Conservation (phyloP, 2,329 filamentous ascomycete species). For the Phyllosticta citriasiana region DNA sequence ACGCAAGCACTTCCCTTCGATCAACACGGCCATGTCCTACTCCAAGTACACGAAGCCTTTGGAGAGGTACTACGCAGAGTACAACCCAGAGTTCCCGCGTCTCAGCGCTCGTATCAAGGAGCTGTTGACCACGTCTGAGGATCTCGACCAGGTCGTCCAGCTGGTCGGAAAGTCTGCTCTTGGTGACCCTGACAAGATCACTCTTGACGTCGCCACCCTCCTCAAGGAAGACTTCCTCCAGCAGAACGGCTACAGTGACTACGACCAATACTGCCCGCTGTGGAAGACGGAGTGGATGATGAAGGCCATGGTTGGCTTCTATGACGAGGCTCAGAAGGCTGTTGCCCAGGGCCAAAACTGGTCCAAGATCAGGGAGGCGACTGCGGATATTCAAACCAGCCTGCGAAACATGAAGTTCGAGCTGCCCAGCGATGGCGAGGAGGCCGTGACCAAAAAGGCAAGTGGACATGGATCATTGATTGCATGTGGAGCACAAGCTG, state of each 20-base stretch:
- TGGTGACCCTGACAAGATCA: constrained; percentile 97
- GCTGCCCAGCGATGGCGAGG: constrained; percentile 74
- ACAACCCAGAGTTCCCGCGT: constrained; percentile 87
- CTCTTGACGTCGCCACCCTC: constrained; percentile 78
- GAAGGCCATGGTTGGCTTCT: constrained; percentile 97
- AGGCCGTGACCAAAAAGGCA: constrained; percentile 75
- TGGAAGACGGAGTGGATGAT: constrained; percentile 99
- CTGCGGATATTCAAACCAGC: constrained; percentile 72
- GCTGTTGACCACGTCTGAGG: constrained; percentile 87
- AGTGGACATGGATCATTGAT: constrained; percentile 17
- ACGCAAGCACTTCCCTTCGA: constrained; percentile 97
- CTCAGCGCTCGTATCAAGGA: constrained; percentile 90
- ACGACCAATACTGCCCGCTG: constrained; percentile 97
- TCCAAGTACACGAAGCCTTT: constrained; percentile 87
- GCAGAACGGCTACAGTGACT: constrained; percentile 98
- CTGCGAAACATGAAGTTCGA: constrained; percentile 96
- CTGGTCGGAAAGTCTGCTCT: constrained; percentile 94
- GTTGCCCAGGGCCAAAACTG: constrained; percentile 84
- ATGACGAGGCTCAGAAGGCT: constrained; percentile 95
- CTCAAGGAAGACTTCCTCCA: constrained; percentile 98
- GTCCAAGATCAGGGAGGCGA: constrained; percentile 87
- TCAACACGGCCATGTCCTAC: constrained; percentile 92
- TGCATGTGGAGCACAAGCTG: constrained; percentile 21
- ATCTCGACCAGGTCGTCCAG: constrained; percentile 97
- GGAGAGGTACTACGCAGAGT: constrained; percentile 89